Base-by-base conservation (phyloP, 2,329 filamentous ascomycete genomes). In the Fusarium ambrosium region DNA sequence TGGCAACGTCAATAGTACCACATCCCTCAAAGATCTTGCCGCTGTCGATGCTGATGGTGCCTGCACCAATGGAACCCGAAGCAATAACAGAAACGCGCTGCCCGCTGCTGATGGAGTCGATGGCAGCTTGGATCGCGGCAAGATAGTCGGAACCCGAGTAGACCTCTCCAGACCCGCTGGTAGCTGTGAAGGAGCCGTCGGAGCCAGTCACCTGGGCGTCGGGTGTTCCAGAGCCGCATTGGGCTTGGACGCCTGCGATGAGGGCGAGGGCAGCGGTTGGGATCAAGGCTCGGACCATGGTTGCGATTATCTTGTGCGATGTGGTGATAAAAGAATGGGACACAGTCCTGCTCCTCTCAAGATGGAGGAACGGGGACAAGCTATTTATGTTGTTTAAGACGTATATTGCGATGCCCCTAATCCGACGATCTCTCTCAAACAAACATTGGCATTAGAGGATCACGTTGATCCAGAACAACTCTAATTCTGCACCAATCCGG, bases 21-120 rank as follows among this genome's bases (percentile, higher is more conserved):
- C 88, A 90, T 22, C 87, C 88, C 75, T 90, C 88, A 69, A 90
- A 89, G 58, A 82, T 90, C 79, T 88, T 89, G 70, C 88, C 87
- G 78, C 84, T 86, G 58, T 78, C 71, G 69, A 90, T 86, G 24
- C 79, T 84, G 77, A 89, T 86, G 56, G 86, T 88, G 75, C 80
- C 84, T 10, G 85, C 84, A 48, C 87, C 88, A 62, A 89, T 88
- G 43, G 86, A 87, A 18, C 88, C 88, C 0, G 86, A 88, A 0
- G 88, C 88, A 4, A 89, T 85, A 68, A 90, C 85, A 6, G 86
- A 80, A 4, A 89, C 85, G 14, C 88, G 86, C 78, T 89, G 85
- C n/a, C 88, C 88, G 63, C 82, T 84, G 72, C 79, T 80, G 75
- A 89, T 85, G 41, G 86, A 82, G 77, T 89, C 87, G 22, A 90